These are phyloP conservation scores for Leccinum proliferum DNA, from an alignment of 1,284 basidiomycete species.

Conservation along the genomic window DNA sequence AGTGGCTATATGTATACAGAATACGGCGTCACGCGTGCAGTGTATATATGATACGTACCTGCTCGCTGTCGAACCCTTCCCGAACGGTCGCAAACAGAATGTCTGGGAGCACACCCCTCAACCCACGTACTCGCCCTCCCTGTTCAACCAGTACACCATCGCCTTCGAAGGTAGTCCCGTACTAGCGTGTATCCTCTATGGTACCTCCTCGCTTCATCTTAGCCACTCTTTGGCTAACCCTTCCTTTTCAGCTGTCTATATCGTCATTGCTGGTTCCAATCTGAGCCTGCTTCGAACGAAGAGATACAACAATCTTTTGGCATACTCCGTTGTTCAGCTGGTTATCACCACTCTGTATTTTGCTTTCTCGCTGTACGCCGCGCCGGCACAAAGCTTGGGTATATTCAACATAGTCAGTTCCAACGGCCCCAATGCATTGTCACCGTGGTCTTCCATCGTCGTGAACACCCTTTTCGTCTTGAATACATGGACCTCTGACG, in stretches of 20 bases:
- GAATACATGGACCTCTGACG: constrained; percentile 23
- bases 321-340: constrained; percentile 14
- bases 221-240: background rate
- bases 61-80: background rate
- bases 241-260: constrained; percentile 14
- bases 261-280: constrained; percentile 13
- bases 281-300: constrained; percentile 17
- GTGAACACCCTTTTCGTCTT: constrained; percentile 13
- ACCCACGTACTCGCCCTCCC: constrained; percentile 7
- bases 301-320: constrained; percentile 14
- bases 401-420: constrained; percentile 14
- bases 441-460: constrained; percentile 16
- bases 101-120: constrained; percentile 7
- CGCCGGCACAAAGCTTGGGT: constrained; percentile 10
- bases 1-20: no score
- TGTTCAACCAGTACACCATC: constrained; percentile 14
- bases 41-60: constrained; percentile 5
- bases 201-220: background rate
- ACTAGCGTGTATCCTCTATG: constrained; percentile 16
- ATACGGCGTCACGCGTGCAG: background rate
- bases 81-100: constrained; percentile 6
- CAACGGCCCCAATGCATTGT: constrained; percentile 7
- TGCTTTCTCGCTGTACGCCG: constrained; percentile 12
- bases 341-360: constrained; percentile 18
- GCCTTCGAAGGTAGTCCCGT: constrained; percentile 18